Base-by-base conservation (phyloP, 2,329 filamentous ascomycete genomes). In the Beauveria asiatica region DNA sequence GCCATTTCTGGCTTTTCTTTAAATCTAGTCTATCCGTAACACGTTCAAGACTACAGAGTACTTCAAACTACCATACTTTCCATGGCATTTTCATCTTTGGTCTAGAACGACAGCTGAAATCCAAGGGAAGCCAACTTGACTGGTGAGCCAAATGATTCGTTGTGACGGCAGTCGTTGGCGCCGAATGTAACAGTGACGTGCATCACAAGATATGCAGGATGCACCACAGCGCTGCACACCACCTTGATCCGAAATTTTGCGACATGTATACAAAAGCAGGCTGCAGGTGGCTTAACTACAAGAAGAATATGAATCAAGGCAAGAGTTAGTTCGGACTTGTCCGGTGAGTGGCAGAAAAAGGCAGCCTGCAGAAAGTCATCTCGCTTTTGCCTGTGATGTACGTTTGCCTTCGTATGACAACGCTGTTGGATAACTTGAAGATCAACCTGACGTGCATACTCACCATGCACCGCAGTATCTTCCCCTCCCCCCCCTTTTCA, bases 151-250 rank as follows among this genome's bases (percentile, higher is more conserved):
- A 23, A 39, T 53, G 57, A 59, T 59, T 59, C 57, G 49, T 51
- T 13, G 56, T 44, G 49, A 52, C n/a, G 5, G n/a, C 23, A n/a
- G 25, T 2, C 37, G 41, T 54, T 48, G 50, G 49, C 57, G 57
- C 57, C 57, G 50, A 44, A 45, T 60, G 57, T 44, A 60, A 60
- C 57, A 25, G 50, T 60, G 57, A 60, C 50, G 30, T 54, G 57
- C 57, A 54, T 60, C 56, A 58, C 56, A 33, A 45, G 56, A 25
- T 37, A 33, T 25, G 11, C 48, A 58, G 50, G 5, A 37, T 16
- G 33, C 33, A 37, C 11, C 39, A 54, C 19, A 19, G 37, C 37
- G 48, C 33, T 39, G 33, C 50, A 23, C 51, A 42, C 51, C 50
- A 30, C 52, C 13, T 44, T 37, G 5, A 37, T 37, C 11, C 33